These are phyloP conservation scores for Gardenia jasminoides DNA, from an alignment of 257 asterid genomes.

Conservation along the genomic window DNA sequence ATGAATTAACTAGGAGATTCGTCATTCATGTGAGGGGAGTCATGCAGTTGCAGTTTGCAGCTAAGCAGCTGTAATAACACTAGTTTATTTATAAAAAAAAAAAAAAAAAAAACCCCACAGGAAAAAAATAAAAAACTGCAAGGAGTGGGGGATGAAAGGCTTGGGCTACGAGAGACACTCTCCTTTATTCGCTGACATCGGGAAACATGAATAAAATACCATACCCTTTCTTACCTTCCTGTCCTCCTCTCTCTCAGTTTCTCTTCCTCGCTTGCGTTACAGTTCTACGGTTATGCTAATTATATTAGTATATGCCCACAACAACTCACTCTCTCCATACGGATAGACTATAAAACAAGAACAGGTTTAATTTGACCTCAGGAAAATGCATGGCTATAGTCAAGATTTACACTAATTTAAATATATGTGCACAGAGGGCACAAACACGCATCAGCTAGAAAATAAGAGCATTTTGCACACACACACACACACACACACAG, in stretches of 20 bases:
- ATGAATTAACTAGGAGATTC: background rate
- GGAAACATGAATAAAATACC: conserved; percentile 12
- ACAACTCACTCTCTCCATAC: background rate
- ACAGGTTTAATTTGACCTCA: background rate
- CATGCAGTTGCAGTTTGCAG: conserved; percentile 12
- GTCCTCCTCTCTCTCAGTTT: background rate
- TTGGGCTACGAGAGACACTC: conserved; percentile 20
- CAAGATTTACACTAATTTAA: conserved; percentile 32
- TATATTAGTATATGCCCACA: background rate
- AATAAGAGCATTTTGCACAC: background rate
- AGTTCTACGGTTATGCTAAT: background rate
- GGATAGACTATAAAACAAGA: background rate
- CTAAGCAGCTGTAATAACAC: background rate
- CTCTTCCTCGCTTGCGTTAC: background rate
- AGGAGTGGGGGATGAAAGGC: conserved; percentile 1
- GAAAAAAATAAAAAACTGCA: background rate
- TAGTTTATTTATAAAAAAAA: too few species aligned
- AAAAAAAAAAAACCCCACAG: too few species aligned
- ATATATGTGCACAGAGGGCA: conserved; percentile 25
- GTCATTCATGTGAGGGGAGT: conserved; percentile 20
- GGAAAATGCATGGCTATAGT: conserved; percentile 29
- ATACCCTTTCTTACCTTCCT: background rate
- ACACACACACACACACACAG: background rate
- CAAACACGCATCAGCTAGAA: conserved; percentile 1
- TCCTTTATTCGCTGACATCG: conserved; percentile 28